phyloP scores from a whole-genome alignment of 306 rosid species.

The Lotus japonicus region DNA sequence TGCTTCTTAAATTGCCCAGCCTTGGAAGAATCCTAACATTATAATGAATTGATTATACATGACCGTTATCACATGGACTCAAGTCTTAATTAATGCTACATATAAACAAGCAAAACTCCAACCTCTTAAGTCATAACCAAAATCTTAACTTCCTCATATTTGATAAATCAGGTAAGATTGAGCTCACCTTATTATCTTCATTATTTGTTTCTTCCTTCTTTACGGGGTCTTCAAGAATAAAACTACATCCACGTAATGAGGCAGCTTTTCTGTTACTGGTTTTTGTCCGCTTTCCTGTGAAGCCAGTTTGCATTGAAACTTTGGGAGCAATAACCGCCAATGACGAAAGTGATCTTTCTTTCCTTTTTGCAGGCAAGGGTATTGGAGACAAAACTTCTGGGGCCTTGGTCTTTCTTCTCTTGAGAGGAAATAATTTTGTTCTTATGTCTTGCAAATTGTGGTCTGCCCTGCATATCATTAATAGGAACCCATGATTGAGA shows the following conservation, averaged over 20 bases:
- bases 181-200: constrained; percentile 55
- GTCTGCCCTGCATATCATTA: constrained; percentile 73
- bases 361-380: constrained; percentile 68
- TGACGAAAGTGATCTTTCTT: constrained; percentile 86
- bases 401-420: constrained; percentile 44
- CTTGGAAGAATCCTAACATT: constrained; percentile 46
- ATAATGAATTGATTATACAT: not conserved
- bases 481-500: constrained; percentile 6
- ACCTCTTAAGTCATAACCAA: not conserved
- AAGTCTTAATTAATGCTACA: not conserved
- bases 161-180: constrained; percentile 42
- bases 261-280: constrained; percentile 55
- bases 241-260: constrained; percentile 58
- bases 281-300: constrained; percentile 83
- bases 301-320: constrained; percentile 59
- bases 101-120: not conserved
- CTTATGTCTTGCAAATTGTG: constrained; percentile 88
- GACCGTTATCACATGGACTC: not conserved
- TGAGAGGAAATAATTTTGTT: constrained; percentile 68
- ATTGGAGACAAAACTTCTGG: constrained; percentile 55
- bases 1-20: constrained; percentile 52
- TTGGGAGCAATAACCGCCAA: constrained; percentile 78
- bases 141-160: constrained; percentile 46
- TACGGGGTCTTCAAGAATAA: constrained; percentile 39
- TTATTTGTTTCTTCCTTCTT: constrained; percentile 53